A percentile compares a stretch with the other conserved stretches of the same genome.
These are phyloP conservation scores for Ceratocystiopsis minuta DNA, from an alignment of 2,329 filamentous ascomycete genomes.

Conservation along the genomic window DNA sequence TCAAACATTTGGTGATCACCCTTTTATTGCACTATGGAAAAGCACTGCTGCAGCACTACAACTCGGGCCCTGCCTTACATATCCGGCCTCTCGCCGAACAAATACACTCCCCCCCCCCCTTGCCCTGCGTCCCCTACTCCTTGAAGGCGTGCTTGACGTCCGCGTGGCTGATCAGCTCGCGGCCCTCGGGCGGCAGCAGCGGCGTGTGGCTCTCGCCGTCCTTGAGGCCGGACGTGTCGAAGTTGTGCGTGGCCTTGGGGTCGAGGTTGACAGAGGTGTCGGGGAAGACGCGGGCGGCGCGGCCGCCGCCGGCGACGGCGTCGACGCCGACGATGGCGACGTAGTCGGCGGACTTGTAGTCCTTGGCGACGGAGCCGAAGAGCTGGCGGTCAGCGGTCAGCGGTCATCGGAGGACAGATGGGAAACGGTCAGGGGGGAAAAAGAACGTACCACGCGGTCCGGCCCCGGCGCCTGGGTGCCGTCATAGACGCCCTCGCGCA, in stretches of 20 bases:
- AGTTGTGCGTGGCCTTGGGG: neutral
- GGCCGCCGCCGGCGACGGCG: neutral
- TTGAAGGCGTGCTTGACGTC: slow-evolving; percentile 2
- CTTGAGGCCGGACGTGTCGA: neutral
- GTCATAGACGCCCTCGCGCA: slow-evolving; percentile 3
- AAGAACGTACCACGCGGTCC: slow-evolving; percentile 8
- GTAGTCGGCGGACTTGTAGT: slow-evolving; percentile 7
- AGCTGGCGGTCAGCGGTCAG: too few species aligned
- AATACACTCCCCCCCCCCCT: too few species aligned
- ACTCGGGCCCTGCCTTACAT: too few species aligned
- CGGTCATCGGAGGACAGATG: too few species aligned
- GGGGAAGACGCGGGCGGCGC: neutral
- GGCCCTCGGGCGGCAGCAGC: slow-evolving; percentile 1
- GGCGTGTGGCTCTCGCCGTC: neutral
- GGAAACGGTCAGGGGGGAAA: too few species aligned
- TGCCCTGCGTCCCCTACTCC: slow-evolving; percentile 1
- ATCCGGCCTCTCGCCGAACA: too few species aligned
- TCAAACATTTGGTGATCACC: too few species aligned
- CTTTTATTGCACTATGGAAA: too few species aligned
- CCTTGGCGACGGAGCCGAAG: slow-evolving; percentile 8
- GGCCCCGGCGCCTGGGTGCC: slow-evolving; percentile 2
- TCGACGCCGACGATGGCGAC: slow-evolving; percentile 2
- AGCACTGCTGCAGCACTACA: too few species aligned
- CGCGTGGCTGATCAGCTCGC: neutral
- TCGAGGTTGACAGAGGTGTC: neutral